Conservation (phyloP, 148 eudicot species). For the Cornus controversa region DNA sequence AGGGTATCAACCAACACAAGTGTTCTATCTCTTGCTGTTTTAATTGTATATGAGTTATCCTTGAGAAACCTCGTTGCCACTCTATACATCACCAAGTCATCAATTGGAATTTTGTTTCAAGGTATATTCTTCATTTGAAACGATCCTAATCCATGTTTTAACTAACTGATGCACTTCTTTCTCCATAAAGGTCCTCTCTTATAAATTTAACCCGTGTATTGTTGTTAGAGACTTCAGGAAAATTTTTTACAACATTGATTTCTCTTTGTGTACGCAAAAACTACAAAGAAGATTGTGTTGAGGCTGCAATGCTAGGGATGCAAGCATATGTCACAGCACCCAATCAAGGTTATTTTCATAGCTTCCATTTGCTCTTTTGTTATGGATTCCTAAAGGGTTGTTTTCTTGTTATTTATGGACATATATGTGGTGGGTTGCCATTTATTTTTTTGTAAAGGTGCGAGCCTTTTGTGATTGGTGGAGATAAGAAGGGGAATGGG, state of each 20-base stretch:
- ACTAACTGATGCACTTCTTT: neutral
- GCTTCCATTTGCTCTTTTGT: neutral
- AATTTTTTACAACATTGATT: neutral
- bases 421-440: neutral
- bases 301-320: constrained; percentile 61
- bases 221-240: neutral
- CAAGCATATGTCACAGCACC: constrained; percentile 56
- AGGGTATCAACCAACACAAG: no score
- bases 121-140: neutral
- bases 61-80: no score
- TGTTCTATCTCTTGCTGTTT: no score
- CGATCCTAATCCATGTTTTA: neutral
- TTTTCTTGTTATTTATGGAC: neutral
- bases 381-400: neutral
- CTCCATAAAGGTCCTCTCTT: neutral
- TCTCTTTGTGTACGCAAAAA: constrained; percentile 34
- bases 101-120: no score
- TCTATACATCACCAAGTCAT: no score
- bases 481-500: no score
- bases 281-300: constrained; percentile 56
- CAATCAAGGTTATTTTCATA: constrained; percentile 39
- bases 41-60: no score
- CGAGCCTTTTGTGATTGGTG: constrained; percentile 50
- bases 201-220: neutral
- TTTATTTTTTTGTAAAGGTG: constrained; percentile 28